Evolutionary conservation across 805 yeast species (phyloP), one percentile per base, ranked within the genome.

Genomic region (Schwanniomyces polymorphus): DNA sequence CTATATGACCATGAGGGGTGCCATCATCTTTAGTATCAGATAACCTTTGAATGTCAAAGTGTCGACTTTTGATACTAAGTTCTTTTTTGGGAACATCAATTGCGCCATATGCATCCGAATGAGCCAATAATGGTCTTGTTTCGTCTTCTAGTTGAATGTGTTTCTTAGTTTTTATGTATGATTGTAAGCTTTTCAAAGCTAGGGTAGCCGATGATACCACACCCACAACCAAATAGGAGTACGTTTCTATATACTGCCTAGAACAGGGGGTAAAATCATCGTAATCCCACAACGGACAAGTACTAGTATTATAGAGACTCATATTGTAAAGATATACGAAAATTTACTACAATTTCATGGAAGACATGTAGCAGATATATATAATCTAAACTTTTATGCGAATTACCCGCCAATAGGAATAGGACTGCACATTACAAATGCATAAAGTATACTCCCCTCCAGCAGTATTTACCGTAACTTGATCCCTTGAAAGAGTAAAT

Each of bases 181-280:
- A 58, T 26, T 42, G 45, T 38, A 44, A 29, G 26, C 59, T 54
- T 48, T 59, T 65, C 43, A 49, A 48, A 25, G 56, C 42, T 14
- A 72, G 54, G 17, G 66, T 52, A 14, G 61, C 45, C 4, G 65
- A 47, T 4, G 76, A 62, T 42, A 64, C 45, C 1, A 67, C 56
- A 4, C 68, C 63, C 3, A 66, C 45, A 4, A 68, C 46, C 8
- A 70, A 45, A 0, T 76, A 69, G 2, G 64, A 52, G 41, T 62
- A 57, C 27, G 61, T 62, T 46, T 75, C 74, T 33, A 81, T 57
- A 50, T 58, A 52, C 17, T 67, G 64, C 41, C 83, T 70, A 5
- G 78, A 78, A 56, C 86, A 81, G 12, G 58, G 57, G 1, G 85
- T 78, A 35, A 85, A 58, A 60, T 85, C 90, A 56, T 85, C 90